phyloP scores from a whole-genome alignment of 2,329 filamentous ascomycete species.

The Scedosporium dehoogii region DNA sequence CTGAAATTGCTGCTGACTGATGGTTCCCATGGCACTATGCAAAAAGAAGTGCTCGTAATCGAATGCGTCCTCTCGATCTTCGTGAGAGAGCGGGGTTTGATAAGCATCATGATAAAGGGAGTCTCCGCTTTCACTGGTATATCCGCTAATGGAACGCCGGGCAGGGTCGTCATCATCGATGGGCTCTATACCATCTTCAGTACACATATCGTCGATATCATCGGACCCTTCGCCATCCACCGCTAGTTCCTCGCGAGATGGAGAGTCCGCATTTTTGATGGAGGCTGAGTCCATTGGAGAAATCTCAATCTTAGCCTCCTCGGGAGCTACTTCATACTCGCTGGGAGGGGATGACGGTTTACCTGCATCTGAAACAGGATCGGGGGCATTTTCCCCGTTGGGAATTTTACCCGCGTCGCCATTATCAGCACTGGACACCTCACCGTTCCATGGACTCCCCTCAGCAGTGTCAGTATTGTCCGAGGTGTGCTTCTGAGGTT shows the following conservation, averaged over 20 bases:
- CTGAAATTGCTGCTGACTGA: slow-evolving; percentile 43
- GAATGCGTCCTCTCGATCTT: slow-evolving; percentile 89
- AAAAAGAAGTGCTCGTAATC: slow-evolving; percentile 96
- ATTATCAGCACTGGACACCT: slow-evolving; percentile 18
- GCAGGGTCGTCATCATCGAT: slow-evolving; percentile 22
- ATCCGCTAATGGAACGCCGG: slow-evolving; percentile 24
- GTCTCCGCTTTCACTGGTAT: slow-evolving; percentile 53
- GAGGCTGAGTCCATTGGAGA: background rate
- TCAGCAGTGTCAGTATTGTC: slow-evolving; percentile 9
- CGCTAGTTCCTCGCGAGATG: background rate
- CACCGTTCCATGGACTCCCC: slow-evolving; percentile 20
- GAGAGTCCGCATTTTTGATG: background rate
- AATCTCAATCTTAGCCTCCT: slow-evolving; percentile 3
- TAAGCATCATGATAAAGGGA: slow-evolving; percentile 53
- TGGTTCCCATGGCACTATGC: slow-evolving; percentile 79
- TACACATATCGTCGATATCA: slow-evolving; percentile 28
- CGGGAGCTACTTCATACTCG: slow-evolving; percentile 18
- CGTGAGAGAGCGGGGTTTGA: slow-evolving; percentile 62
- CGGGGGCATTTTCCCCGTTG: background rate
- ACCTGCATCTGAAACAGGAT: slow-evolving; percentile 14
- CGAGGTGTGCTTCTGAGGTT: slow-evolving; percentile 16
- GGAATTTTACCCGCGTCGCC: slow-evolving; percentile 9
- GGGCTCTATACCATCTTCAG: slow-evolving; percentile 22
- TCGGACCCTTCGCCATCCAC: slow-evolving; percentile 11
- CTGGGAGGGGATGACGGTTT: slow-evolving; percentile 15